Evolutionary conservation across 441 rosid species (phyloP), one percentile per base, ranked within the genome.

Genomic region (Breynia disticha): DNA sequence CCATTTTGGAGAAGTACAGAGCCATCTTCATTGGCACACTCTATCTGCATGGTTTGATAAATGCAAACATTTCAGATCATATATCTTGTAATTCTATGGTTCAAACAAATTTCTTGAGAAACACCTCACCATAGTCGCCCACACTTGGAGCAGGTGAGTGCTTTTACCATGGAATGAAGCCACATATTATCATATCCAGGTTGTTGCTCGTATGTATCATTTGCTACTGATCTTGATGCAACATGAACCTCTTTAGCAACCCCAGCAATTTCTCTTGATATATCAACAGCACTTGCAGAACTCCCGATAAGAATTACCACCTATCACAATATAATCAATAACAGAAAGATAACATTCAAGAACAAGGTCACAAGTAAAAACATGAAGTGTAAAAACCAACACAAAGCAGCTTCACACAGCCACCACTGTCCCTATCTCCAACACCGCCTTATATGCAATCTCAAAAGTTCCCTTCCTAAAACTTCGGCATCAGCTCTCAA

Each of bases 401-500:
- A n/a, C n/a, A n/a, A n/a, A n/a, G n/a, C n/a, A n/a, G n/a, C n/a
- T n/a, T n/a, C n/a, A n/a, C 77, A 94, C 99, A 39, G 99, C 95
- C 54, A 94, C 97, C 32, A 81, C 72, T 16, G 76, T 73, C 13
- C 83, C 87, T 17, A 70, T 68, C 56, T 86, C 97, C 72, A 90
- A 63, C 32, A 73, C 84, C 7, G 99, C 99, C 76, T 90, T 94
- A 65, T 94, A 94, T 1, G 97, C 86, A 8, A 97, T 94, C 46
- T 97, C 99, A 14, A 83, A 87, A 42, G 95, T 85, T 22, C 99
- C 99, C 56, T 87, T 94, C 42, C 99, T 49, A 94, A 52, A 60
- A 94, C 99, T 75, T 94, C 99, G 0, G 99, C 99, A 0, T 97
- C 90, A 32, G 97, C 99, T 67, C 94, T 68, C 75, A 94, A 67